Evolutionary conservation across 108 stramenopile genomes (phyloP).

Genomic region (Cyclotella atomus): DNA sequence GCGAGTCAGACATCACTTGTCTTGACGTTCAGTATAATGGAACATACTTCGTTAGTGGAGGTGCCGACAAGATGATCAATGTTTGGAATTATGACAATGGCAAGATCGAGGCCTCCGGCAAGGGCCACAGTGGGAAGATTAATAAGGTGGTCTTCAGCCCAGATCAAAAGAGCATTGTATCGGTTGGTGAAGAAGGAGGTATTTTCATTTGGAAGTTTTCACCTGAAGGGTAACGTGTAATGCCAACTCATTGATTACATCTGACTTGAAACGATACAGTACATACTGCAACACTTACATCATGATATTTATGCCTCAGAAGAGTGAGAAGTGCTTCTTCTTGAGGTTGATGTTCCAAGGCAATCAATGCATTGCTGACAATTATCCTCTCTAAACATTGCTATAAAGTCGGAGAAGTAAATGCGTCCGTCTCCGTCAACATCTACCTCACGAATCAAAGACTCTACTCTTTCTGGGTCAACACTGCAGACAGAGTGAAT

Average conservation of each 20-base stretch:
- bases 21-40: conserved; percentile 76
- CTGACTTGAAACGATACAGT: too few relatives aligned
- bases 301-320: too few relatives aligned
- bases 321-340: too few relatives aligned
- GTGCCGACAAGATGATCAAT: conserved; percentile 80
- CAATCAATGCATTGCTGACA: too few relatives aligned
- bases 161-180: conserved; percentile 68
- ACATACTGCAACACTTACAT: too few relatives aligned
- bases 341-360: too few relatives aligned
- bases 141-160: conserved; percentile 66
- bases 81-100: conserved; percentile 92
- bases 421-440: conserved; percentile 83
- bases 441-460: conserved; percentile 94
- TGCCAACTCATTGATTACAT: too few relatives aligned
- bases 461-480: conserved; percentile 64
- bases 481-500: too few relatives aligned
- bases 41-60: conserved; percentile 72
- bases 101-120: conserved; percentile 54
- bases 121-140: conserved; percentile 80
- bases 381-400: conserved; percentile 42
- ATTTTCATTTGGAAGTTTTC: conserved; percentile 80
- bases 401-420: conserved; percentile 69
- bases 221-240: too few relatives aligned
- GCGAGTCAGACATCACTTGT: conserved; percentile 75
- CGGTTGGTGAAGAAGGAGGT: conserved; percentile 83